Evolutionary conservation across 768 basidiomycete genomes (phyloP), one percentile per base, ranked within the genome.

Genomic region (Glaciozyma martinii): DNA sequence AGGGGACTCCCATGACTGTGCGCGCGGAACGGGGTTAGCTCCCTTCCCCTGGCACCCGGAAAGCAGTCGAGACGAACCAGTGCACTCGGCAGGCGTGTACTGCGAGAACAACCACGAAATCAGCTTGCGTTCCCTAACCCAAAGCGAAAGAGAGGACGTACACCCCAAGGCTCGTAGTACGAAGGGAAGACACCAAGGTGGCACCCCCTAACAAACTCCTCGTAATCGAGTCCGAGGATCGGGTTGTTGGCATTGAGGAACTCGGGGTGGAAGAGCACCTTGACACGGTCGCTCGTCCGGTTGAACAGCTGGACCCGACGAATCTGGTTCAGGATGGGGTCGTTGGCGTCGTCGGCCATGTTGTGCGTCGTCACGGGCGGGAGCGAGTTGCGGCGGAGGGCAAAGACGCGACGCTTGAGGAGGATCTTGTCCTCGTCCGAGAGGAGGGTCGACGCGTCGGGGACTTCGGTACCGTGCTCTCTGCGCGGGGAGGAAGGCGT

Each of bases 1-100:
- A 89, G 0, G 95, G 95, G 57, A 99, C 91, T 66, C 95, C 95
- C 95, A 99, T 99, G 44, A 99, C 95, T n/a, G 95, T 98, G 76
- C 95, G 98, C 76, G 98, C 94, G 2, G 94, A 94, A 1, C 94
- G 94, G 1, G 91, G 95, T 75, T 95, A 95, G 56, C 47, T 23
- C 6, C 29, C 27, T 4, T 9, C 18, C 30, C 23, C 9, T 16
- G 29, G 30, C 72, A 71, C 71, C 69, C 74, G 42, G 73, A 71
- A n/a, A 49, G 9, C 6, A 1, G 6, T 21, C 21, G 40, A 49
- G 8, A 58, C 12, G 57, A n/a, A 27, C 18, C 18, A 44, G 21
- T 15, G 27, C 29, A n/a, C 43, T 16, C 40, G 10, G 42, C 57
- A 44, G 67, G 67, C 30, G 67, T 69, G 61, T 69, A 69, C 60